Percentiles rank a stretch among this genome's conserved stretches.
These are phyloP conservation scores for Dactylellina leptospora DNA, from an alignment of 2,329 filamentous ascomycete genomes.

Conservation along the genomic window DNA sequence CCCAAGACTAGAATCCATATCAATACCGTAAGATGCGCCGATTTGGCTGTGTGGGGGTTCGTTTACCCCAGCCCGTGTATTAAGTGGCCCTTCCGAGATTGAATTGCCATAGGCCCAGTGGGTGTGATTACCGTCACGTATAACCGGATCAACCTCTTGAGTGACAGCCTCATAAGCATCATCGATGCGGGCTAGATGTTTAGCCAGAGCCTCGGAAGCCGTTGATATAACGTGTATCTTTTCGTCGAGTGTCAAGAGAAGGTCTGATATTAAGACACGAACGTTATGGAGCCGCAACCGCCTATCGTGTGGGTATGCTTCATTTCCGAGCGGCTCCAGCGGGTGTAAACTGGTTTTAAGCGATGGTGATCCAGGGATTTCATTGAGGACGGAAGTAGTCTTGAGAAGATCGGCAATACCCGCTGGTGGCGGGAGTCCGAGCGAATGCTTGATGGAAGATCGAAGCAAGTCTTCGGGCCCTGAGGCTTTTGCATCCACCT, in stretches of 20 bases:
- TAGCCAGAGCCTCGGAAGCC: conserved; percentile 86
- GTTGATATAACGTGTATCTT: conserved; percentile 97
- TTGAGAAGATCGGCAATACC: conserved; percentile 32
- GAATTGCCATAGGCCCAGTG: conserved; percentile 87
- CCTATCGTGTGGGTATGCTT: conserved; percentile 45
- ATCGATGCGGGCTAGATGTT: conserved; percentile 84
- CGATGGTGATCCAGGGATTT: neutral
- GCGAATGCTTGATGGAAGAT: conserved; percentile 74
- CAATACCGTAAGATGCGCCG: conserved; percentile 3
- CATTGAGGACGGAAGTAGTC: neutral
- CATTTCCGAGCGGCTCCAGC: neutral
- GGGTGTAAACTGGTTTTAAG: neutral
- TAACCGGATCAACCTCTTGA: conserved; percentile 90
- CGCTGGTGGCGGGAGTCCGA: conserved; percentile 11
- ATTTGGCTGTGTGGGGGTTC: conserved; percentile 8
- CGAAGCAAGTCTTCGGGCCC: conserved; percentile 83
- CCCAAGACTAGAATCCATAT: conserved; percentile 12
- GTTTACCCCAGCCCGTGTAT: conserved; percentile 6
- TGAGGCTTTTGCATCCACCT: conserved; percentile 97
- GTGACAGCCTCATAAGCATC: conserved; percentile 87
- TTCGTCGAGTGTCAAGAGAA: conserved; percentile 91
- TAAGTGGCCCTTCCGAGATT: conserved; percentile 6
- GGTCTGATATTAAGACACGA: conserved; percentile 55
- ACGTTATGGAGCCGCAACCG: conserved; percentile 56
- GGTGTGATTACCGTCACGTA: conserved; percentile 85